Base-by-base conservation (phyloP, 495 filamentous ascomycete genomes). In the Talaromyces borbonicus region DNA sequence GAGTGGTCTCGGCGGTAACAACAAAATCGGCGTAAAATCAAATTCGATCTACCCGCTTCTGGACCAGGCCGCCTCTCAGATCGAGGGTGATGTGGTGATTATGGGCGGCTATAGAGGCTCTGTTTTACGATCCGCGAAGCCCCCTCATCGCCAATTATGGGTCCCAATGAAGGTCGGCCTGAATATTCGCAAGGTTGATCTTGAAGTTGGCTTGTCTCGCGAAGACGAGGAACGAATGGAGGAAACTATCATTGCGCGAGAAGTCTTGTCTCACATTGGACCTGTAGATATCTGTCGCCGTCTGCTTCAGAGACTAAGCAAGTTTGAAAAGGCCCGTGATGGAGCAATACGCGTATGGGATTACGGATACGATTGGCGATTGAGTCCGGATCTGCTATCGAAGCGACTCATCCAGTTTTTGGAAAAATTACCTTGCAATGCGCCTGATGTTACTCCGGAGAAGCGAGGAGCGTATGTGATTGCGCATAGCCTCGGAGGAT, bases 301-400 rank as follows among this genome's bases (percentile, higher is more conserved):
- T 15, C 65, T 98, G 2, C 78, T 98, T 52, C 92, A 88, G 57
- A 77, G 81, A 18, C 55, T 96, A 23, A 72, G 76, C 47, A 79
- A 82, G 26, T 84, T 77, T 45, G 78, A 85, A 30, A 92, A 90
- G 49, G 78, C 79, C 2, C 62, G 72, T 30, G 73, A 71, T 11
- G 85, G 85, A 19, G 82, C 74, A 48, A 66, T 96, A 1, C 72
- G 88, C 30, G 78, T 96, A 2, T 84, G 84, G 62, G 82, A 96
- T 50, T 98, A 92, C 54, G 89, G 92, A 24, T 98, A 95, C 56
- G 90, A 98, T 60, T 98, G 90, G 90, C 78, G 92, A 23, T 66
- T 98, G 44, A 87, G 84, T 49, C 92, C 92, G 1, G 75, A 85
- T 54, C 64, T 90, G 1, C 73, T 93, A 2, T 87, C 84, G 1